Percentiles rank a stretch among this genome's conserved stretches.
phyloP scores from a whole-genome alignment of 1,284 basidiomycete species.

The Ganoderma lucidum region DNA sequence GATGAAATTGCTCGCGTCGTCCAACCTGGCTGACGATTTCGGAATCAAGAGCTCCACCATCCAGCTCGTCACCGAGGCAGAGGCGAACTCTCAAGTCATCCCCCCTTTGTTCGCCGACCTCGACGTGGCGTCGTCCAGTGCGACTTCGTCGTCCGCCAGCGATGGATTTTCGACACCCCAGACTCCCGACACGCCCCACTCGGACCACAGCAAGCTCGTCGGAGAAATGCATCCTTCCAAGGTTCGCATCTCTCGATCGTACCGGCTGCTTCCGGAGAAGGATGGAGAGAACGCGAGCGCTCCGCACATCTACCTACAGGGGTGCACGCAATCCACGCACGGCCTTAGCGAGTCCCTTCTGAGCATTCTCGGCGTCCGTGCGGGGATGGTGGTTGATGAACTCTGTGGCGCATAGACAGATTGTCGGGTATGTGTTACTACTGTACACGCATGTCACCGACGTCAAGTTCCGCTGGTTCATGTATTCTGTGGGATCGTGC shows the following conservation, averaged over 20 bases:
- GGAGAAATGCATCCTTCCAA: constrained; percentile 39
- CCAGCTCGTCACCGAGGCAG: constrained; percentile 34
- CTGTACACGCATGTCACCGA: neutral
- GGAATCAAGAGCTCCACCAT: constrained; percentile 44
- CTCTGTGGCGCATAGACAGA: constrained; percentile 31
- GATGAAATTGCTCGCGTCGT: constrained; percentile 53
- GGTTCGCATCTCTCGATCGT: constrained; percentile 55
- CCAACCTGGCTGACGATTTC: constrained; percentile 53
- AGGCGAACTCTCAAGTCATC: constrained; percentile 30
- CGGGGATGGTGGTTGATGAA: constrained; percentile 59
- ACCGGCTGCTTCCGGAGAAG: constrained; percentile 50
- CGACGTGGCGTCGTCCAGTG: constrained; percentile 20
- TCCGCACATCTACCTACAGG: constrained; percentile 62
- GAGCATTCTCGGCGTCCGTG: constrained; percentile 57
- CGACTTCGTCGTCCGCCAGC: constrained; percentile 24
- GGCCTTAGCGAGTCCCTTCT: constrained; percentile 65
- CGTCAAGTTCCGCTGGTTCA: neutral
- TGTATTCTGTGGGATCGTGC: neutral
- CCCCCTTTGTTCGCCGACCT: constrained; percentile 28
- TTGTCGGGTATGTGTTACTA: neutral
- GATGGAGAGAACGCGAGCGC: constrained; percentile 35
- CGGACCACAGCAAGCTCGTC: constrained; percentile 26
- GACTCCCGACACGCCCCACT: constrained; percentile 31
- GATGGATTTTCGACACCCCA: constrained; percentile 32
- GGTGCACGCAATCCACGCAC: constrained; percentile 63